These are phyloP conservation scores for Goffeauzyma gilvescens DNA, from an alignment of 768 basidiomycete genomes.

Conservation along the genomic window DNA sequence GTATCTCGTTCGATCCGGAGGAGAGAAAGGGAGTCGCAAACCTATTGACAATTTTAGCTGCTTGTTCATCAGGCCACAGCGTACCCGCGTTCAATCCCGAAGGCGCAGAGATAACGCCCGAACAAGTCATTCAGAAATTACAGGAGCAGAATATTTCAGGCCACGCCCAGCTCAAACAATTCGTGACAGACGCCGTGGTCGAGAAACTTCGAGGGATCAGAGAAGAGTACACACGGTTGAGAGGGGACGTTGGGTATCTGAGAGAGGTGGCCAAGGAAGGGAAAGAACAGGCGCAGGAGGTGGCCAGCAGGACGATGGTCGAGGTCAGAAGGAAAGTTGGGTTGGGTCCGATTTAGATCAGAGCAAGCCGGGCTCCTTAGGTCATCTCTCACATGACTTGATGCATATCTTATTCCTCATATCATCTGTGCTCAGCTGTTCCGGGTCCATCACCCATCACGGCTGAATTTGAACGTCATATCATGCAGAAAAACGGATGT, in stretches of 20 bases:
- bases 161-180: slow-evolving; percentile 51
- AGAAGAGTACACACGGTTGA: slow-evolving; percentile 47
- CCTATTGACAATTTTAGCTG: slow-evolving; percentile 57
- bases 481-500: no score
- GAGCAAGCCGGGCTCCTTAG: no score
- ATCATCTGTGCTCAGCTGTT: no score
- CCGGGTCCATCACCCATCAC: no score
- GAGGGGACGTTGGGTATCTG: slow-evolving; percentile 45
- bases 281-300: slow-evolving; percentile 42
- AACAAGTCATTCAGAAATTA: slow-evolving; percentile 15
- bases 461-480: no score
- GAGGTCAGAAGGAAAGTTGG: slow-evolving; percentile 56
- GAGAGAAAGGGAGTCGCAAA: slow-evolving; percentile 69
- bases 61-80: slow-evolving; percentile 35
- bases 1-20: slow-evolving; percentile 59
- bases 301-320: slow-evolving; percentile 46
- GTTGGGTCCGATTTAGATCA: slow-evolving; percentile 25
- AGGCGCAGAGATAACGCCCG: slow-evolving; percentile 26
- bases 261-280: slow-evolving; percentile 47
- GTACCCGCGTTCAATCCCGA: slow-evolving; percentile 32
- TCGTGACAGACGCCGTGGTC: slow-evolving; percentile 55
- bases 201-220: slow-evolving; percentile 49
- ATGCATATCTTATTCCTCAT: no score
- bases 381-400: no score
- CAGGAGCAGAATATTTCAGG: slow-evolving; percentile 34